A percentile compares a stretch with the other conserved stretches of the same genome.
These are phyloP conservation scores for Monosporascus sp. DNA, from an alignment of 2,329 filamentous ascomycete genomes.

Conservation along the genomic window DNA sequence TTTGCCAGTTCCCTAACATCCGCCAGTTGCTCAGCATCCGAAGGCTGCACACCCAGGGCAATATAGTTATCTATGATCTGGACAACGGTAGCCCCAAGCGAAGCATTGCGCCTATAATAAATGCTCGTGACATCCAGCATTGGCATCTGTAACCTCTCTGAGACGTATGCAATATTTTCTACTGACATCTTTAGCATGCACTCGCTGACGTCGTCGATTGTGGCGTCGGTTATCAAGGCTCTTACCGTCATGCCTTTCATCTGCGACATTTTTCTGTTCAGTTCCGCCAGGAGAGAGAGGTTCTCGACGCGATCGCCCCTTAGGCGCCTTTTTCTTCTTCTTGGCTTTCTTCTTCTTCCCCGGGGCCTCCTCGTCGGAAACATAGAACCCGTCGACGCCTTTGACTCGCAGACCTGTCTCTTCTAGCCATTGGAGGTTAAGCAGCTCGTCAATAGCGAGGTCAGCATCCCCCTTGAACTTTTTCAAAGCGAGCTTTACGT, in stretches of 20 bases:
- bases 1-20: constrained; percentile 29
- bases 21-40: constrained; percentile 25
- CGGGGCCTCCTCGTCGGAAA: constrained; percentile 42
- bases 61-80: constrained; percentile 41
- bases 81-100: constrained; percentile 35
- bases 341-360: constrained; percentile 28
- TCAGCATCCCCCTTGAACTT: constrained; percentile 65
- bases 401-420: constrained; percentile 60
- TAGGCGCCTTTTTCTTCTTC: constrained; percentile 22
- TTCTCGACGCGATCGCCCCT: constrained; percentile 6
- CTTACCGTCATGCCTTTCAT: constrained; percentile 17
- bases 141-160: constrained; percentile 37
- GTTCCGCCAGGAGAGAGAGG: constrained; percentile 1
- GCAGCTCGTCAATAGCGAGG: constrained; percentile 70
- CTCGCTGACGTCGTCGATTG: not conserved
- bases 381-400: constrained; percentile 78
- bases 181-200: constrained; percentile 6
- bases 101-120: constrained; percentile 34
- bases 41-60: constrained; percentile 29
- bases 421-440: constrained; percentile 75
- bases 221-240: not conserved
- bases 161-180: constrained; percentile 40
- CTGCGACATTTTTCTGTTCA: constrained; percentile 5
- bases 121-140: constrained; percentile 36
- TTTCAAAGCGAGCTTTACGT: constrained; percentile 62